Percentiles rank a stretch among this genome's conserved stretches.
Evolutionary conservation across 2,329 filamentous ascomycete genomes (phyloP).

Genomic region (Colletotrichum australisinense): DNA sequence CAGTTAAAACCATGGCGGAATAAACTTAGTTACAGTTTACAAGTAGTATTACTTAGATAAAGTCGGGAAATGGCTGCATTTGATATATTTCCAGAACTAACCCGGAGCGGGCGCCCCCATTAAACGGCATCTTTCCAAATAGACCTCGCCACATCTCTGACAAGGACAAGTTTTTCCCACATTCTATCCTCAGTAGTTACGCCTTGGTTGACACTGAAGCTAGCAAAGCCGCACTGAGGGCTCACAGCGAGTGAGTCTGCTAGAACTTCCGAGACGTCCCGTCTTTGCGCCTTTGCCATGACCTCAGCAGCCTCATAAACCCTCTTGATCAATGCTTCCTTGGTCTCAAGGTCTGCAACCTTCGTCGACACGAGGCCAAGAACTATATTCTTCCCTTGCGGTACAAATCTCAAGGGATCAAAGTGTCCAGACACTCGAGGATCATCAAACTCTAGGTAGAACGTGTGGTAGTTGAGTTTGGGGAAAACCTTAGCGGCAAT

Average conservation of each 20-base stretch:
- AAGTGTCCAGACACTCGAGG: slow-evolving; percentile 71
- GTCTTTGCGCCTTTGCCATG: slow-evolving; percentile 56
- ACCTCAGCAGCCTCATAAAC: too few species aligned
- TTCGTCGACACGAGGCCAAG: too few species aligned
- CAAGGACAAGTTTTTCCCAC: slow-evolving; percentile 77
- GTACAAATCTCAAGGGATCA: slow-evolving; percentile 70
- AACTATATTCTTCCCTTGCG: slow-evolving; percentile 62
- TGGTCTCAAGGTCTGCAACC: too few species aligned
- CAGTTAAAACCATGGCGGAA: too few species aligned
- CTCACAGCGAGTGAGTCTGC: slow-evolving; percentile 72
- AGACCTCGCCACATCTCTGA: slow-evolving; percentile 44
- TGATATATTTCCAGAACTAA: slow-evolving; percentile 36
- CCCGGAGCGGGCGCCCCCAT: too few species aligned
- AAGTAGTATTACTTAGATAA: too few species aligned
- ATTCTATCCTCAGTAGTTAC: slow-evolving; percentile 75
- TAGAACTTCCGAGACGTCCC: slow-evolving; percentile 74
- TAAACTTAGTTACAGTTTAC: too few species aligned
- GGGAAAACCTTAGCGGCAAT: slow-evolving; percentile 75
- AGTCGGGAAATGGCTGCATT: too few species aligned
- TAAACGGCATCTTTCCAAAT: too few species aligned
- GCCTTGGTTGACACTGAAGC: slow-evolving; percentile 76
- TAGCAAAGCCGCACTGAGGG: slow-evolving; percentile 81
- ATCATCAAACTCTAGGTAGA: slow-evolving; percentile 78
- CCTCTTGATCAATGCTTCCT: too few species aligned
- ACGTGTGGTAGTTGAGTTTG: slow-evolving; percentile 72